Evolutionary conservation across 2,329 filamentous ascomycete species (phyloP), one percentile per base, ranked within the genome.

Genomic region (Rhynchosporium graminicola): DNA sequence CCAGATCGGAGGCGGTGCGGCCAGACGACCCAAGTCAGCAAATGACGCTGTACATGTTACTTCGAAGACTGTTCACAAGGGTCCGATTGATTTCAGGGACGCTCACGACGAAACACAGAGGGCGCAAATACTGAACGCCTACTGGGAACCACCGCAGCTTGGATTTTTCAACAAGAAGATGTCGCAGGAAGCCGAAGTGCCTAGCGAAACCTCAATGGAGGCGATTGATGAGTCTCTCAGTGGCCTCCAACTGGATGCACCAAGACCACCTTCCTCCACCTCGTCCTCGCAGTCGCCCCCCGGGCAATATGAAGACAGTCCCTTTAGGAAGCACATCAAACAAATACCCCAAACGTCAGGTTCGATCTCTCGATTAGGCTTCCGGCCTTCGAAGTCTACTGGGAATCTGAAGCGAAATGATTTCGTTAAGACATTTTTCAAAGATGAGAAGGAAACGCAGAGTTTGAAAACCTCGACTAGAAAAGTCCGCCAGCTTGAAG

Each of bases 141-240:
- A 63, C 42, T 72, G 68, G 68, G 60, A 56, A 3, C 70, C 70
- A 3, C 65, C 68, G n/a, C 33, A 58, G 1, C 57, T 69, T 28
- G 7, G 42, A 42, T 57, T 63, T 47, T 20, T 20, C 12, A 26
- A n/a, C 15, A 56, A 55, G 28, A 48, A 54, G 46, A 15, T 43
- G 46, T 12, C 36, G 6, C 12, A 36, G 26, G 7, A n/a, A 52
- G 8, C 20, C 36, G 33, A 50, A 38, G 20, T n/a, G 26, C 36
- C 55, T n/a, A 13, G 29, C 13, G 43, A 33, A 2, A 6, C 33
- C 56, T 9, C 45, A 26, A 26, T 38, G 33, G 20, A 36, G 15
- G 38, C 29, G 12, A 47, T 59, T 20, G 57, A 59, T 36, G 57
- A 52, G 15, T 43, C 46, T 59, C 40, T 59, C 2, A 42, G 15